These are phyloP conservation scores for Yarrowia sp. DNA, from an alignment of 805 yeast species.

Conservation along the genomic window DNA sequence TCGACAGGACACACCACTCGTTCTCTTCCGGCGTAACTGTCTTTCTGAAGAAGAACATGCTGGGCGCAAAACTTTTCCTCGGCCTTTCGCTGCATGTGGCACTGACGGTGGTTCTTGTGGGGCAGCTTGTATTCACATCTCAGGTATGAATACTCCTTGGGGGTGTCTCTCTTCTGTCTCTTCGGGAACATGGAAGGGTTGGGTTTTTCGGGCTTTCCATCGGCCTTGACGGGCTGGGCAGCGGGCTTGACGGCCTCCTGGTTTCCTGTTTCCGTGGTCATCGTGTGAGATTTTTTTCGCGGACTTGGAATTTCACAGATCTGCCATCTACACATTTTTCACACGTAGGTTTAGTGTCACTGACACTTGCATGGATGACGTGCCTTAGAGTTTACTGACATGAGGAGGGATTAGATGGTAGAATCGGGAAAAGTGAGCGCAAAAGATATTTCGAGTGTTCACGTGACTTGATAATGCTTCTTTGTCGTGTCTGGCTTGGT, in stretches of 20 bases:
- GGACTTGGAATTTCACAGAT: not conserved
- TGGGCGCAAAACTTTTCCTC: conserved; percentile 65
- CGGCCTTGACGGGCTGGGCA: not conserved
- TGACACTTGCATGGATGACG: conserved; percentile 5
- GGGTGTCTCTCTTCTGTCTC: conserved; percentile 23
- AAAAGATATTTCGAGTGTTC: no score
- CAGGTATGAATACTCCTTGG: conserved; percentile 39
- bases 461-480: no score
- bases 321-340: conserved; percentile 19
- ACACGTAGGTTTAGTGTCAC: conserved; percentile 6
- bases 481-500: no score
- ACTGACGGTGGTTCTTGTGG: conserved; percentile 60
- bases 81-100: conserved; percentile 66
- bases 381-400: not conserved
- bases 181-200: conserved; percentile 26
- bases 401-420: no score
- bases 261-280: conserved; percentile 17
- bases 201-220: not conserved
- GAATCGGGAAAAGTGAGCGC: no score
- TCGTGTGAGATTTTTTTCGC: not conserved
- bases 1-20: conserved; percentile 81
- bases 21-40: conserved; percentile 47
- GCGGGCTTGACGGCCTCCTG: not conserved
- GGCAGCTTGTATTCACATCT: conserved; percentile 43
- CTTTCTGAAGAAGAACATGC: conserved; percentile 54